Evolutionary conservation across 2,329 filamentous ascomycete species (phyloP), one percentile per base, ranked within the genome.

Genomic region (Sclerotinia spermophila): DNA sequence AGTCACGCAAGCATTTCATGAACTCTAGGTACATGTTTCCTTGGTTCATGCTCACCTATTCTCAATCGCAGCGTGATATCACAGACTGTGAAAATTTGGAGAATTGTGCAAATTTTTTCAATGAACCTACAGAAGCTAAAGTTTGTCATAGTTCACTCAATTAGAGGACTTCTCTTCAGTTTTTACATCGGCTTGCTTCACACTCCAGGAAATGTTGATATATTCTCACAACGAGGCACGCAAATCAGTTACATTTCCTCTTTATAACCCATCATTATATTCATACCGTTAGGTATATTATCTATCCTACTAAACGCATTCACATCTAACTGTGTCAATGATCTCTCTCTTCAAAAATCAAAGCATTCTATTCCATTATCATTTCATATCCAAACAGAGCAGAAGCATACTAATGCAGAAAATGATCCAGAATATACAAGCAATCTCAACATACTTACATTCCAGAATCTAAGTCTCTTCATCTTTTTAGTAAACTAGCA

Each of bases 271-370:
- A 11, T 24, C 2, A 38, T 13, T 35, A 13, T 11, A 35, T 5
- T 5, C 19, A 24, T 24, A 0, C 30, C 0, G 13, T 4, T 5
- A 27, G n/a, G n/a, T n/a, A n/a, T n/a, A n/a, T n/a, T n/a, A n/a
- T n/a, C n/a, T n/a, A 5, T 5, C 5, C 11, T 6, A 15, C 2
- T 13, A 51, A 13, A 51, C 24, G n/a, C 48, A 1, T 51, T 13
- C 13, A 27, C 24, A 15, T 27, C 17, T 4, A 1, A 15, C n/a
- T 27, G 13, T 51, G 4, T 27, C 48, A 7, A 51, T 0, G 10
- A 17, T 2, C 48, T 27, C 27, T 27, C 24, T 48, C 45, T 7
- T n/a, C 11, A 27, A n/a, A n/a, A n/a, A n/a, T n/a, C 48, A 7
- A 27, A 51, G 13, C 11, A 51, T 11, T 51, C 24, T 51, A 6